Conservation (phyloP, 805 yeast genomes). For the Spathaspora hagerdaliae region DNA sequence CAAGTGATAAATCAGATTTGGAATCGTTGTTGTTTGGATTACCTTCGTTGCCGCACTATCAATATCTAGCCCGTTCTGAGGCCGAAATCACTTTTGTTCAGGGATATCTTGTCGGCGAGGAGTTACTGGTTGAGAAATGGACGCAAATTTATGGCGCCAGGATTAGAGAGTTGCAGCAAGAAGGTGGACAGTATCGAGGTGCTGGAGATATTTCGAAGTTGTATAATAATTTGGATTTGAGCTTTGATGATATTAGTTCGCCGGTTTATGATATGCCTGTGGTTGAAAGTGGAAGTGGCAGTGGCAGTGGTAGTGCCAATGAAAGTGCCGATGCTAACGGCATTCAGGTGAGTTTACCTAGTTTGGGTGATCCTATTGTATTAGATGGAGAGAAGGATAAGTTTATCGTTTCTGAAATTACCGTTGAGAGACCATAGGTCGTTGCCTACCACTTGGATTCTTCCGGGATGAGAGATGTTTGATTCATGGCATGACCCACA, state of each 20-base stretch:
- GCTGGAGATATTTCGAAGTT: slow-evolving; percentile 31
- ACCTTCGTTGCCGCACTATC: slow-evolving; percentile 69
- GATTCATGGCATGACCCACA: no score
- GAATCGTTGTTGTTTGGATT: slow-evolving; percentile 68
- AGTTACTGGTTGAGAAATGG: slow-evolving; percentile 30
- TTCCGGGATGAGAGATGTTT: no score
- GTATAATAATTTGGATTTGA: slow-evolving; percentile 17
- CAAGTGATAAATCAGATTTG: slow-evolving; percentile 66
- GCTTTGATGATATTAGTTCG: slow-evolving; percentile 3
- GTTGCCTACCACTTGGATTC: no score
- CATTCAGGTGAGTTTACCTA: slow-evolving; percentile 1
- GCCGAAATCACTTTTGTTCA: slow-evolving; percentile 9
- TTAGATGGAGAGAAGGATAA: background rate
- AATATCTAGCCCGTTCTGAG: slow-evolving; percentile 42
- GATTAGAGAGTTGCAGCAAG: slow-evolving; percentile 5
- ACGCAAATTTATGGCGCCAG: slow-evolving; percentile 7
- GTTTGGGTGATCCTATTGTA: slow-evolving; percentile 5
- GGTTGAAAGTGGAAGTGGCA: background rate
- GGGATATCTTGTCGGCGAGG: slow-evolving; percentile 10
- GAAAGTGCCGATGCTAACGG: background rate
- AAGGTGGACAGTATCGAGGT: slow-evolving; percentile 24
- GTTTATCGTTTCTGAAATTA: background rate
- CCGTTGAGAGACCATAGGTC: no score
- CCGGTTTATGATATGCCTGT: slow-evolving; percentile 3
- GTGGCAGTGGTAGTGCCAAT: background rate